Base-by-base conservation (phyloP, 2,329 filamentous ascomycete species). In the Metarhizium brunneum region DNA sequence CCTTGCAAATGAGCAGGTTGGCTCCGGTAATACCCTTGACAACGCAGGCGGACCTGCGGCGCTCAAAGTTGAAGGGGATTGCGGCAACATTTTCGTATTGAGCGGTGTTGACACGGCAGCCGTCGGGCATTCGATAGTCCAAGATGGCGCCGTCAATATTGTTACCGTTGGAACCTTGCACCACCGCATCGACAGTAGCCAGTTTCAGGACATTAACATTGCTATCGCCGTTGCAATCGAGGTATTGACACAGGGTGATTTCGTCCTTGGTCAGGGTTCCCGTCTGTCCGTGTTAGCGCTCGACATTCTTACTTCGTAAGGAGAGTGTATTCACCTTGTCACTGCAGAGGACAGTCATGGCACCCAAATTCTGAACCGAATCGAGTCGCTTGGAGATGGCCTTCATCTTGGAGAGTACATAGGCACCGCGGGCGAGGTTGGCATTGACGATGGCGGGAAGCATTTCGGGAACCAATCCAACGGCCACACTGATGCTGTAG, bases 311-410 rank as follows among this genome's bases (percentile, higher is more conserved):
- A 14, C 4, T 47, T 13, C 2, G 16, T 5, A 2, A 2, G 3
- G 45, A 6, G 18, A 30, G 32, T n/a, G n/a, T 18, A 8, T 10
- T 52, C 20, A 63, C 62, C 62, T 67, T 67, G 48, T 67, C 65
- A 50, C 65, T 66, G 55, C 65, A 67, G 1, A 67, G 58, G 10
- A 67, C 57, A 5, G 63, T 61, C 63, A 67, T 67, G 32, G 65
- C 65, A 13, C 65, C 65, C 1, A 67, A 53, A 40, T 66, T 65
- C 54, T 67, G 65, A 10, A 67, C 63, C 10, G 63, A 64, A 56
- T 67, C 63, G 36, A 66, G 66, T 56, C 73, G 61, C 57, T 65
- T 64, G 50, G 69, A 67, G 53, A 75, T 64, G 40, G 68, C 65
- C 61, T 69, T 68, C 62, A 71, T 69, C 57, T 64, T 65, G 48